Evolutionary conservation across 2,329 filamentous ascomycete species (phyloP).

Genomic region (Helminthosporium solani): DNA sequence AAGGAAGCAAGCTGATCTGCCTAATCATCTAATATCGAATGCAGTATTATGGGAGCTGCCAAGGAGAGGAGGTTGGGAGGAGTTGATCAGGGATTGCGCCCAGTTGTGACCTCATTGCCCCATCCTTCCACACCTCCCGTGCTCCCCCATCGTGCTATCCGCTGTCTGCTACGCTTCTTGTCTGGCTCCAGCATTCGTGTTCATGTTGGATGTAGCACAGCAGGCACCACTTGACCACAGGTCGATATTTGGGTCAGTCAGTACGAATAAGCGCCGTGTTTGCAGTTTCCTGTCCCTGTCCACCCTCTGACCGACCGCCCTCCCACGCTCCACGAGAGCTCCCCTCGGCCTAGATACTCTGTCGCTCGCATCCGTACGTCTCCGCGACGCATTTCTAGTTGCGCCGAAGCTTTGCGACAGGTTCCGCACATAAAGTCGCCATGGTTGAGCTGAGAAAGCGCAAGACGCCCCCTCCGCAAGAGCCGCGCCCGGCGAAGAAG

Average conservation of each 20-base stretch:
- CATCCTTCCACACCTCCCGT: background rate
- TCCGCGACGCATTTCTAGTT: constrained; percentile 27
- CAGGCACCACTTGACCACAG: constrained; percentile 9
- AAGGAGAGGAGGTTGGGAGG: constrained; percentile 21
- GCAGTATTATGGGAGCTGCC: constrained; percentile 23
- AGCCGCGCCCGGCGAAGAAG: constrained; percentile 51
- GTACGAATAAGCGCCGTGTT: constrained; percentile 22
- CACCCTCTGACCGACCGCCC: constrained; percentile 17
- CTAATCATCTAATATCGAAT: constrained; percentile 42
- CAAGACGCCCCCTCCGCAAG: constrained; percentile 55
- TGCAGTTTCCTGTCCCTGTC: constrained; percentile 11
- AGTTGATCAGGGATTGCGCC: background rate
- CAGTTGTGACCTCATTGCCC: constrained; percentile 6
- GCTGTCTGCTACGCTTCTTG: no score
- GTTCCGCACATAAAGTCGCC: constrained; percentile 9
- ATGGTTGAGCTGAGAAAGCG: constrained; percentile 65
- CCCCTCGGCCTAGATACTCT: constrained; percentile 6
- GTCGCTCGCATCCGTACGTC: constrained; percentile 9
- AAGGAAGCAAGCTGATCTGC: constrained; percentile 30
- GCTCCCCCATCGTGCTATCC: background rate
- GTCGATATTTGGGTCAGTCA: background rate
- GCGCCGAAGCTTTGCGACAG: constrained; percentile 26
- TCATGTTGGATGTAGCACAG: constrained; percentile 13
- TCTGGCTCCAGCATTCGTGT: constrained; percentile 1
- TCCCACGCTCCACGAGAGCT: constrained; percentile 11